A percentile compares a stretch with the other conserved stretches of the same genome.
phyloP scores from a whole-genome alignment of 371 early-diverging fungal genomes.

The Rhizopus arrhizus region DNA sequence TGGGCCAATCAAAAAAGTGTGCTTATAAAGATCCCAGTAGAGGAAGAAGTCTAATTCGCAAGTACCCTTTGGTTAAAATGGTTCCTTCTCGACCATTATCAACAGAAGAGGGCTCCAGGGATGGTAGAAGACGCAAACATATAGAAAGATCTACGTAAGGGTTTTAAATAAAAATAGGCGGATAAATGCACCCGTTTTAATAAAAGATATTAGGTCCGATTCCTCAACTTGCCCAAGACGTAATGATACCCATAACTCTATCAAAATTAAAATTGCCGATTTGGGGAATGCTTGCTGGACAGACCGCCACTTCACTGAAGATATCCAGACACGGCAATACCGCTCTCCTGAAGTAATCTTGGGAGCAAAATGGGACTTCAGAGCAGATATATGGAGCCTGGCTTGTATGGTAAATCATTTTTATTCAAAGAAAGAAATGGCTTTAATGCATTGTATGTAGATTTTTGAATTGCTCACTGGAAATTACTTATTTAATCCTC shows the following conservation, averaged over 20 bases:
- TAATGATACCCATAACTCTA: slow-evolving; percentile 28
- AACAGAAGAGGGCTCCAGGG: slow-evolving; percentile 4
- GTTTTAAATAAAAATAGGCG: no score
- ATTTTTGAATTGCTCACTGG: slow-evolving; percentile 90
- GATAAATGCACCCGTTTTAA: neutral
- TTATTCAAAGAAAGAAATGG: neutral
- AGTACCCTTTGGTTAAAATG: slow-evolving; percentile 34
- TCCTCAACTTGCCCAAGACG: neutral
- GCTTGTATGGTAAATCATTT: slow-evolving; percentile 81
- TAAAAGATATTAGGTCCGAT: neutral
- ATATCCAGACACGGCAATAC: slow-evolving; percentile 98
- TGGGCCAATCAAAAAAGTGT: neutral
- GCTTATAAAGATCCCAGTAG: slow-evolving; percentile 20
- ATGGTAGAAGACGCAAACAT: neutral
- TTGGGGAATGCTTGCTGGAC: slow-evolving; percentile 97
- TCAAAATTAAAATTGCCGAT: slow-evolving; percentile 94
- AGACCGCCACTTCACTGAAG: slow-evolving; percentile 92
- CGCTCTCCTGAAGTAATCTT: slow-evolving; percentile 97
- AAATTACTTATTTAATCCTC: slow-evolving; percentile 94
- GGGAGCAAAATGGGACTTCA: slow-evolving; percentile 86
- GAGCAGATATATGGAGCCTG: slow-evolving; percentile 97
- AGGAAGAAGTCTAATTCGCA: slow-evolving; percentile 37
- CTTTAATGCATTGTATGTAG: slow-evolving; percentile 19
- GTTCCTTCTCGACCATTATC: slow-evolving; percentile 45
- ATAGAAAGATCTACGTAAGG: neutral